Percentiles rank a stretch among this genome's conserved stretches.
phyloP scores from a whole-genome alignment of 345 rosid species.

The Brassica carinata region DNA sequence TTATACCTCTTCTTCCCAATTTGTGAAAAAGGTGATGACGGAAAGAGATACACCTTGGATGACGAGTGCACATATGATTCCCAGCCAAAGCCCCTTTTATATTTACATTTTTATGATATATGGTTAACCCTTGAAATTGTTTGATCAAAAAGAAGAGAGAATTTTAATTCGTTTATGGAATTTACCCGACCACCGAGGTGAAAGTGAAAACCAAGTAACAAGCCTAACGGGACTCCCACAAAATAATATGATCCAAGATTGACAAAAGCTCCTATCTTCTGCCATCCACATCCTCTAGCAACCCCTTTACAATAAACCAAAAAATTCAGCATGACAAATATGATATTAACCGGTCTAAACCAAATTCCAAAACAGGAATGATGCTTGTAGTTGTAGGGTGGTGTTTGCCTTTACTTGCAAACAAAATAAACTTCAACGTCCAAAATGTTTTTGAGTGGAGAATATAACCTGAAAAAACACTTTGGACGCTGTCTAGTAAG shows the following conservation, averaged over 20 bases:
- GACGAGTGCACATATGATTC: slow-evolving; percentile 49
- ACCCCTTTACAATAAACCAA: slow-evolving; percentile 36
- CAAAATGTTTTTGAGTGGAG: background rate
- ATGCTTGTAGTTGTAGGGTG: background rate
- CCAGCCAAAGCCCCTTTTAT: slow-evolving; percentile 57
- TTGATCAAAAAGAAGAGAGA: background rate
- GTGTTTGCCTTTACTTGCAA: slow-evolving; percentile 16
- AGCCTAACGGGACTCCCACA: slow-evolving; percentile 48
- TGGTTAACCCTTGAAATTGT: background rate
- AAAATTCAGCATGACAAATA: background rate
- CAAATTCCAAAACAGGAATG: background rate
- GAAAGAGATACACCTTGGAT: slow-evolving; percentile 44
- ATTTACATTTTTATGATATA: background rate
- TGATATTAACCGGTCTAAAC: slow-evolving; percentile 4
- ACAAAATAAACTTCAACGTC: background rate
- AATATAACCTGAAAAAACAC: slow-evolving; percentile 48
- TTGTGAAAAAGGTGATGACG: slow-evolving; percentile 30
- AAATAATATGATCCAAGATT: slow-evolving; percentile 53
- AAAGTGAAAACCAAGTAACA: slow-evolving; percentile 47
- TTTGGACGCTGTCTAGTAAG: slow-evolving; percentile 46
- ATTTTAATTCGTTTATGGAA: background rate
- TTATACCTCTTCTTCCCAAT: slow-evolving; percentile 49
- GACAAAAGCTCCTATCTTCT: slow-evolving; percentile 48
- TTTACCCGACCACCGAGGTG: slow-evolving; percentile 46
- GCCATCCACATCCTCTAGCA: slow-evolving; percentile 65